Evolutionary conservation across 176 grass and related monocot genomes (phyloP).

Genomic region (Eremochloa ophiuroides): DNA sequence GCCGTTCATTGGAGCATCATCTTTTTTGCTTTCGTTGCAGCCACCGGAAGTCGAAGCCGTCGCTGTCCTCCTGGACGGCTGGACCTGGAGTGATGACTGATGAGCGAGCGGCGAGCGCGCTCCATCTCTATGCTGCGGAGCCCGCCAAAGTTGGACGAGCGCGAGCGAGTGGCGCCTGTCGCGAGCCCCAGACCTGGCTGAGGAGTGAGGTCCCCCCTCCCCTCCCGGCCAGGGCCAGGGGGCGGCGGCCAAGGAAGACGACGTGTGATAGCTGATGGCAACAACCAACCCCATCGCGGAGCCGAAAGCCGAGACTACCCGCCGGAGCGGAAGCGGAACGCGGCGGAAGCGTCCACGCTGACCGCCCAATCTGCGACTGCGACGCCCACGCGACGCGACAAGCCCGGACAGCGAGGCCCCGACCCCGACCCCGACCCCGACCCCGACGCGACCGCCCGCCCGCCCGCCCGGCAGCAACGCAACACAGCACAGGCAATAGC

Average conservation of each 20-base stretch:
- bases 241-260: neutral
- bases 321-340: neutral
- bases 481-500: neutral
- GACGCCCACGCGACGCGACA: neutral
- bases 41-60: neutral
- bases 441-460: neutral
- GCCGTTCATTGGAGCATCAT: neutral
- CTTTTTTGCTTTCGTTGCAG: neutral
- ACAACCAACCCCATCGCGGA: neutral
- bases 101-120: neutral
- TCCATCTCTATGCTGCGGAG: neutral
- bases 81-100: neutral
- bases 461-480: neutral
- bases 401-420: neutral
- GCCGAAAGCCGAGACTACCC: neutral
- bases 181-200: neutral
- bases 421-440: too few relatives aligned
- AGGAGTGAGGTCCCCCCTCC: neutral
- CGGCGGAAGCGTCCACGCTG: neutral
- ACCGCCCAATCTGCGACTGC: neutral
- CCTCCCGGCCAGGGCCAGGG: neutral
- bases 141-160: neutral
- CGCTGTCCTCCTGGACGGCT: neutral
- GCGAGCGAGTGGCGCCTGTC: neutral
- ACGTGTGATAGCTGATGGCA: conserved; percentile 8